Evolutionary conservation across 169 alveolate species (phyloP).

Genomic region (Plasmodium ovale): DNA sequence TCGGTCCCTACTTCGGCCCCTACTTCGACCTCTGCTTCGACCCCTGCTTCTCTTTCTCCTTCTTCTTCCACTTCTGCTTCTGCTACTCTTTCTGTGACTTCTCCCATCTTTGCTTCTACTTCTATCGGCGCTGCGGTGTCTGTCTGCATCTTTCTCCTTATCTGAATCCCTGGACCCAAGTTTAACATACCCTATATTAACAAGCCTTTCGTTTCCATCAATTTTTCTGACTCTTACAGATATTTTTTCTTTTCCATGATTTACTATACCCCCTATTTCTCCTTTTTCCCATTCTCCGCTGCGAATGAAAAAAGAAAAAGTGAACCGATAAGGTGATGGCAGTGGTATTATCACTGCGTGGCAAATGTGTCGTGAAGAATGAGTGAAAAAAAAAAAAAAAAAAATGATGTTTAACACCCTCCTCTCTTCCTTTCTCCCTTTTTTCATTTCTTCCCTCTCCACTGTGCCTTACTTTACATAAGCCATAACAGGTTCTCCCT

Average conservation of each 20-base stretch:
- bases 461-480: conserved; percentile 39
- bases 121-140: conserved; percentile 31
- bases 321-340: not conserved
- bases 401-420: not conserved
- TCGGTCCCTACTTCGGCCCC: conserved; percentile 20
- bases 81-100: conserved; percentile 33
- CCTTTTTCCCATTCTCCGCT: conserved; percentile 88
- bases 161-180: conserved; percentile 57
- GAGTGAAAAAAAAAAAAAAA: not conserved
- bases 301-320: conserved; percentile 3
- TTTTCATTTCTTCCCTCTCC: not conserved
- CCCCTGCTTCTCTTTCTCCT: conserved; percentile 21
- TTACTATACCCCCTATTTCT: conserved; percentile 78
- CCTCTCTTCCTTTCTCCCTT: not conserved
- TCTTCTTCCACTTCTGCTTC: conserved; percentile 37
- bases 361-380: not conserved
- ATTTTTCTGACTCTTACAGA: conserved; percentile 76
- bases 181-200: conserved; percentile 81
- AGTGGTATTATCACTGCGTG: not conserved
- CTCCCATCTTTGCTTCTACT: conserved; percentile 7
- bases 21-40: conserved; percentile 9
- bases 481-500: conserved; percentile 66
- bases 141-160: conserved; percentile 27
- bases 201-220: conserved; percentile 79
- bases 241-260: conserved; percentile 78